Percentiles rank a stretch among this genome's conserved stretches.
phyloP scores from a whole-genome alignment of 768 basidiomycete genomes.

The Floccularia luteovirens region DNA sequence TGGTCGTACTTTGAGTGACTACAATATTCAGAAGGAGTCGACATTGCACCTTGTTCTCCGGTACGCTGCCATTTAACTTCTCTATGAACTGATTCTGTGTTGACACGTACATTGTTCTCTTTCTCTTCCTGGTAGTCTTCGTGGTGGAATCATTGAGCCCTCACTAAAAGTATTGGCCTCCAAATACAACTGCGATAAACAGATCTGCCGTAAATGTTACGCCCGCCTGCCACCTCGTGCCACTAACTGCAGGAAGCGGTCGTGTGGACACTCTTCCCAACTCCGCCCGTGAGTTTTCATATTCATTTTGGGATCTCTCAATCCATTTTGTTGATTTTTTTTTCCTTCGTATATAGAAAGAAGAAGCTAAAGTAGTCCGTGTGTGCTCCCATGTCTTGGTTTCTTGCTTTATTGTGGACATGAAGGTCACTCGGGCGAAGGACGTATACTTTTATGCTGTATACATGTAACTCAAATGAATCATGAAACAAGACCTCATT shows the following conservation, averaged over 20 bases:
- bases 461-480: no score
- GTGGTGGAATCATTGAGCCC: conserved; percentile 98
- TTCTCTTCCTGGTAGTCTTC: conserved; percentile 50
- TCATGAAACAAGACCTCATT: no score
- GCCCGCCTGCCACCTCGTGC: conserved; percentile 98
- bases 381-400: no score
- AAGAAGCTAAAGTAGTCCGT: conserved; percentile 5
- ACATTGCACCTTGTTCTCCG: conserved; percentile 97
- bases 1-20: conserved; percentile 92
- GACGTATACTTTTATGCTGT: no score
- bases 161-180: conserved; percentile 95
- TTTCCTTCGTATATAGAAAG: conserved; percentile 1
- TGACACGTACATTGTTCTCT: background rate
- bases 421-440: no score
- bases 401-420: no score
- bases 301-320: background rate
- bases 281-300: conserved; percentile 43
- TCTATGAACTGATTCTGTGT: background rate
- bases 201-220: conserved; percentile 99
- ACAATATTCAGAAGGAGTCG: no score
- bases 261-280: conserved; percentile 85
- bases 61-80: conserved; percentile 29
- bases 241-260: conserved; percentile 97
- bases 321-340: background rate
- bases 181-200: conserved; percentile 99